Conservation (phyloP, 1,284 basidiomycete genomes). For the Ceratobasidium theobromae region DNA sequence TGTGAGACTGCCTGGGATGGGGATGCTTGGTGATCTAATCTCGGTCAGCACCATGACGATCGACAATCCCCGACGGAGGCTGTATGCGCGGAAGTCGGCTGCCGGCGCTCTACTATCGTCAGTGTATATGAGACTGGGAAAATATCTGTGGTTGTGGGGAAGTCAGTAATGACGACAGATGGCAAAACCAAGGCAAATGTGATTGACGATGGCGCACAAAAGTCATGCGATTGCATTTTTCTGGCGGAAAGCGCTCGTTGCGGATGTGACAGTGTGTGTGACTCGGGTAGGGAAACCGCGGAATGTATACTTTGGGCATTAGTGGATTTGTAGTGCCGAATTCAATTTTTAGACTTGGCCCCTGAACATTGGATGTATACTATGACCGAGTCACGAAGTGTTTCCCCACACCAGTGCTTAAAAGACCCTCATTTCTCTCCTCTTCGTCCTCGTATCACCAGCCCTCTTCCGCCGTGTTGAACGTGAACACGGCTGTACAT, state of each 20-base stretch:
- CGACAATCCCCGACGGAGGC: no score
- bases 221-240: constrained; percentile 13
- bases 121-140: no score
- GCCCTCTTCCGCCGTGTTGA: neutral
- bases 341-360: constrained; percentile 22
- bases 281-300: neutral
- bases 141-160: no score
- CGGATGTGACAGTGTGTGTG: constrained; percentile 10
- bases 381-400: constrained; percentile 31
- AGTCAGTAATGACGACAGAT: constrained; percentile 24
- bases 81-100: no score
- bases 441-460: constrained; percentile 7
- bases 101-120: no score
- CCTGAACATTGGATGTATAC: neutral
- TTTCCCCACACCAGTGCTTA: constrained; percentile 29
- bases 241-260: neutral
- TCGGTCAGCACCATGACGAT: no score
- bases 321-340: neutral
- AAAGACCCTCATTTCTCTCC: constrained; percentile 30
- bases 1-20: constrained; percentile 3
- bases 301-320: neutral
- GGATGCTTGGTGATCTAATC: neutral
- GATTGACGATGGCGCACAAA: constrained; percentile 1
- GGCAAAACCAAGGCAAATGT: constrained; percentile 15
- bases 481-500: constrained; percentile 16